Percentiles rank a stretch among this genome's conserved stretches.
Conservation (phyloP, 176 grass and related monocot species). For the Sorghum bicolor region DNA sequence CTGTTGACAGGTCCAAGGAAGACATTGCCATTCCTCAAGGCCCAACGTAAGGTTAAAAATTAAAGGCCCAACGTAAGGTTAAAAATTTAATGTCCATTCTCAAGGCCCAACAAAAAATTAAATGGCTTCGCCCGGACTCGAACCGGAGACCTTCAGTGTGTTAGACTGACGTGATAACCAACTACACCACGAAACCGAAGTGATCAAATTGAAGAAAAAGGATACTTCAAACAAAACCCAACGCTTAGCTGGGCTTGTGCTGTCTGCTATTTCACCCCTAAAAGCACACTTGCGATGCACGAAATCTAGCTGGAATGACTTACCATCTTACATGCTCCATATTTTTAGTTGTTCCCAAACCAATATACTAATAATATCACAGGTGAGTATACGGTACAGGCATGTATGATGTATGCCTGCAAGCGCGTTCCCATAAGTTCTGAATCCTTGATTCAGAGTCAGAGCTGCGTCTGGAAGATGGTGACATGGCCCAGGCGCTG, state of each 20-base stretch:
- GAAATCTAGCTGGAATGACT: background rate
- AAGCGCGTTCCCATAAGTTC: background rate
- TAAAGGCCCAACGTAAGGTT: too few species aligned
- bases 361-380: background rate
- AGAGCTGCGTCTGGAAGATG: conserved; percentile 75
- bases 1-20: too few species aligned
- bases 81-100: too few species aligned
- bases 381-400: background rate
- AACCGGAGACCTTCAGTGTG: conserved; percentile 78
- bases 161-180: conserved; percentile 96
- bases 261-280: background rate
- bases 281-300: background rate
- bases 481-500: conserved; percentile 67
- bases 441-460: background rate
- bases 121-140: conserved; percentile 52
- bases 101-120: background rate
- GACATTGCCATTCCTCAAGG: background rate
- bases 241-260: background rate
- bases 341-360: background rate
- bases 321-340: background rate
- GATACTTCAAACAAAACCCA: background rate
- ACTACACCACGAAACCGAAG: conserved; percentile 56
- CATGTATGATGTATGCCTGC: background rate
- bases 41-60: background rate
- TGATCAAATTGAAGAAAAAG: background rate